Percentiles rank a stretch among this genome's conserved stretches.
These are phyloP conservation scores for Mycena venus DNA, from an alignment of 768 basidiomycete species.

Conservation along the genomic window DNA sequence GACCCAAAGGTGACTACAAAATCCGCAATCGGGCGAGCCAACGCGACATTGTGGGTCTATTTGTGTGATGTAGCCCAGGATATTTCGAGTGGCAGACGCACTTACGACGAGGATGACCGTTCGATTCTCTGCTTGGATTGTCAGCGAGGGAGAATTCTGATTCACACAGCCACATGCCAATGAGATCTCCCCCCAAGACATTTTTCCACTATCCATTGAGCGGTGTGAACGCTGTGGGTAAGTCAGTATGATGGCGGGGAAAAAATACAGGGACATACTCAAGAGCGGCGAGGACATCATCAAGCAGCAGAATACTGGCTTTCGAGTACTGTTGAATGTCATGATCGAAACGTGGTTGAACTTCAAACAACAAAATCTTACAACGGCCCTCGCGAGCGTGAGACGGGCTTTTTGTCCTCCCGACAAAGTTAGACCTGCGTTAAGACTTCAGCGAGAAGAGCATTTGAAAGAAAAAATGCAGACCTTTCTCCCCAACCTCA, in stretches of 20 bases:
- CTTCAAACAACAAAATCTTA: not conserved
- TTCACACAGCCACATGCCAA: conserved; percentile 37
- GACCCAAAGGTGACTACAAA: conserved; percentile 58
- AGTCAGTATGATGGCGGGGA: conserved; percentile 4
- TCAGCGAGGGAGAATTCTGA: not conserved
- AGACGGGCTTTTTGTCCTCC: conserved; percentile 63
- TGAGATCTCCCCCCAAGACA: conserved; percentile 57
- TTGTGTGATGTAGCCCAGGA: not conserved
- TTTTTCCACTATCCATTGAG: conserved; percentile 65
- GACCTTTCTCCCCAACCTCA: conserved; percentile 77
- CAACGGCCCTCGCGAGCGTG: conserved; percentile 59
- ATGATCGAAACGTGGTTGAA: conserved; percentile 47
- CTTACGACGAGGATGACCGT: conserved; percentile 63
- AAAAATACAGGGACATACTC: conserved; percentile 24
- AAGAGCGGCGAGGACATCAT: conserved; percentile 78
- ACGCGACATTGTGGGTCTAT: conserved; percentile 63
- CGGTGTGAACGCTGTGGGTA: conserved; percentile 55
- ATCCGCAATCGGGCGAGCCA: conserved; percentile 55
- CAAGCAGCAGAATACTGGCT: conserved; percentile 74
- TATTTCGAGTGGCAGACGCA: not conserved
- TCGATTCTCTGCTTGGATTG: conserved; percentile 32
- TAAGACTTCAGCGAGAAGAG: not conserved
- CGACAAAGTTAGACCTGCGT: not conserved
- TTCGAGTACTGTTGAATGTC: conserved; percentile 43
- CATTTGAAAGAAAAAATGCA: conserved; percentile 57